Percentiles rank a stretch among this genome's conserved stretches.
Evolutionary conservation across 768 basidiomycete species (phyloP).

Genomic region (Suillus sp.): DNA sequence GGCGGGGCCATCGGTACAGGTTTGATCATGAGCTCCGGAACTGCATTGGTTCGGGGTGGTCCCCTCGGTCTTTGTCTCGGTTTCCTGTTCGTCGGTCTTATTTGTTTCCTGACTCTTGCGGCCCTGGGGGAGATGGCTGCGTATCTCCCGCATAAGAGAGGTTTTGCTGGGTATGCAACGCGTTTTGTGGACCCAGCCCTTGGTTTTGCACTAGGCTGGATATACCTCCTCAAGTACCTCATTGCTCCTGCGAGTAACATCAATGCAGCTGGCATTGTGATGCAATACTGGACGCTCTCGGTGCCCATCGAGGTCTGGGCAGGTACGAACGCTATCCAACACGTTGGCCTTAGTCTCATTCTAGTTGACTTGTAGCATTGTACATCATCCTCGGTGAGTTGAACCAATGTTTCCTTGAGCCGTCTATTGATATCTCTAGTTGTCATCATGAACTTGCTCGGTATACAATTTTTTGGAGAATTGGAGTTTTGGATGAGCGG

Average conservation of each 20-base stretch:
- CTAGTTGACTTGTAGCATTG: slow-evolving; percentile 40
- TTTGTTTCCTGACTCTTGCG: slow-evolving; percentile 63
- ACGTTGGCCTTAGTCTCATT: slow-evolving; percentile 5
- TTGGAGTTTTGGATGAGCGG: slow-evolving; percentile 76
- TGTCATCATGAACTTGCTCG: slow-evolving; percentile 52
- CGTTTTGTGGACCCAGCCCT: slow-evolving; percentile 71
- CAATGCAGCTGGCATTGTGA: slow-evolving; percentile 60
- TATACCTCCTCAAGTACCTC: slow-evolving; percentile 64
- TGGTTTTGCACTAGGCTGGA: slow-evolving; percentile 60
- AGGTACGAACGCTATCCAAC: slow-evolving; percentile 41
- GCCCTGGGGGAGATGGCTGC: slow-evolving; percentile 44
- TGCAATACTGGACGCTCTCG: slow-evolving; percentile 50
- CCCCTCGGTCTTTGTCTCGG: slow-evolving; percentile 51
- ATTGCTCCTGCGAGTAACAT: slow-evolving; percentile 69
- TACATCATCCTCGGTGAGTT: slow-evolving; percentile 58
- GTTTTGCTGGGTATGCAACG: slow-evolving; percentile 60
- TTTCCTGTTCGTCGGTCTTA: slow-evolving; percentile 52
- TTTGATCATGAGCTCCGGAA: slow-evolving; percentile 55
- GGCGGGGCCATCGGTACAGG: slow-evolving; percentile 59
- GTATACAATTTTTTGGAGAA: slow-evolving; percentile 71
- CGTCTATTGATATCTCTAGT: slow-evolving; percentile 1
- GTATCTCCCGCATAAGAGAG: slow-evolving; percentile 61
- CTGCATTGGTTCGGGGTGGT: slow-evolving; percentile 57
- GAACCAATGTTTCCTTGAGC: background rate
- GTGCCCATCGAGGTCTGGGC: slow-evolving; percentile 59